Evolutionary conservation across 2,329 filamentous ascomycete species (phyloP).

Genomic region (Apiospora aurea): DNA sequence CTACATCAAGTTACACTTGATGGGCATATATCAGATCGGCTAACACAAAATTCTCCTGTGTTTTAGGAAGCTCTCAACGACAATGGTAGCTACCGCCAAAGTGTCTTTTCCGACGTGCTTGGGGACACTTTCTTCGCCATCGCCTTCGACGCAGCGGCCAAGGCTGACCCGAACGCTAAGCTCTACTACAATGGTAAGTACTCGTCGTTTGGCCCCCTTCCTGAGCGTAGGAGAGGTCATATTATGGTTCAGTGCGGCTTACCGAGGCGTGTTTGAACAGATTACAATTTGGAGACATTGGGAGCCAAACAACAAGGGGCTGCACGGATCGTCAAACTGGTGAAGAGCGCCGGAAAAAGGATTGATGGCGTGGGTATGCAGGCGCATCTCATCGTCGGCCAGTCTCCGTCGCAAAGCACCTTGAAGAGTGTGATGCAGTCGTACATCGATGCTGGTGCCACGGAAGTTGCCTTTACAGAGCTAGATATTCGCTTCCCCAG

Average conservation of each 20-base stretch:
- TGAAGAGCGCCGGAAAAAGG: slow-evolving; percentile 56
- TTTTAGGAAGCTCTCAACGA: slow-evolving; percentile 62
- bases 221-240: not conserved
- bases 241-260: not conserved
- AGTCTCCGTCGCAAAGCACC: slow-evolving; percentile 51
- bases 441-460: slow-evolving; percentile 57
- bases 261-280: not conserved
- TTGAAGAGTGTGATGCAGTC: slow-evolving; percentile 54
- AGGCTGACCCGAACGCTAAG: slow-evolving; percentile 63
- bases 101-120: slow-evolving; percentile 62
- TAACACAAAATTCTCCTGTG: not conserved
- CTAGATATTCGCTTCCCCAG: slow-evolving; percentile 61
- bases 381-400: slow-evolving; percentile 64
- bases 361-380: slow-evolving; percentile 71
- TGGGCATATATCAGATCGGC: not conserved
- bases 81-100: slow-evolving; percentile 58
- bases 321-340: slow-evolving; percentile 51
- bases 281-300: slow-evolving; percentile 66
- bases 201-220: too few species aligned
- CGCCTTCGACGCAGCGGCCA: slow-evolving; percentile 63
- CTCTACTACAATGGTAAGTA: slow-evolving; percentile 55
- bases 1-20: not conserved
- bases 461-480: slow-evolving; percentile 67
- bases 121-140: slow-evolving; percentile 63
- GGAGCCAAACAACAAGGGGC: slow-evolving; percentile 54